Percentiles rank a stretch among this genome's conserved stretches.
Conservation (phyloP, 345 rosid genomes). For the Eucalyptus regnans region DNA sequence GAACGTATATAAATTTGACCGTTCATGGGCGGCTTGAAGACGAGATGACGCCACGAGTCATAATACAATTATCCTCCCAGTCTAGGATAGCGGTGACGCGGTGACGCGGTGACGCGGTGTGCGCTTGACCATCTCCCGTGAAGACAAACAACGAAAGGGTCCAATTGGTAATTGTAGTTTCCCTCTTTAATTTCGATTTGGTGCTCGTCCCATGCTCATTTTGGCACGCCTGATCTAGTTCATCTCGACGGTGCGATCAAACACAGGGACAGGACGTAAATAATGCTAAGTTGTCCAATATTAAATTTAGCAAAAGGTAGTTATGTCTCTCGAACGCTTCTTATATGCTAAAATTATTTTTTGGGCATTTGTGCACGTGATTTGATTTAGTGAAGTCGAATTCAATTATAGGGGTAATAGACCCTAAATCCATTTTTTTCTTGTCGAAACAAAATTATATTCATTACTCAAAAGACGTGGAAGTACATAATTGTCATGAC, state of each 20-base stretch:
- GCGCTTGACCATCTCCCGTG: neutral
- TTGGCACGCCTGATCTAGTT: neutral
- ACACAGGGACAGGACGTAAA: neutral
- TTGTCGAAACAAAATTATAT: too few species aligned
- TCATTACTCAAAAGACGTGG: too few species aligned
- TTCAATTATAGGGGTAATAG: neutral
- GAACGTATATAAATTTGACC: neutral
- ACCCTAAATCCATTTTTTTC: neutral
- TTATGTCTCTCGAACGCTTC: neutral
- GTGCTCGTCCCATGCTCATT: neutral
- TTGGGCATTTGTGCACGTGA: too few species aligned
- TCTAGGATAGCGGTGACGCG: neutral
- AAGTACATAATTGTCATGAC: accelerated
- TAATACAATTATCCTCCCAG: neutral
- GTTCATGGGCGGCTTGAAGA: neutral
- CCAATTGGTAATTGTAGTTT: neutral
- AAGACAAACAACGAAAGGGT: neutral
- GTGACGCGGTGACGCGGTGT: neutral
- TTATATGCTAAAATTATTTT: neutral
- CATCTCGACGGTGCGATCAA: neutral
- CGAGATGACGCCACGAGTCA: neutral
- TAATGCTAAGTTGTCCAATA: neutral
- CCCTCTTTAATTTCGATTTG: neutral
- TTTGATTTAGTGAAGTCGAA: too few species aligned
- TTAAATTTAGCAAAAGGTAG: neutral